These are phyloP conservation scores for Saturnispora halmiae DNA, from an alignment of 805 yeast genomes.

Conservation along the genomic window DNA sequence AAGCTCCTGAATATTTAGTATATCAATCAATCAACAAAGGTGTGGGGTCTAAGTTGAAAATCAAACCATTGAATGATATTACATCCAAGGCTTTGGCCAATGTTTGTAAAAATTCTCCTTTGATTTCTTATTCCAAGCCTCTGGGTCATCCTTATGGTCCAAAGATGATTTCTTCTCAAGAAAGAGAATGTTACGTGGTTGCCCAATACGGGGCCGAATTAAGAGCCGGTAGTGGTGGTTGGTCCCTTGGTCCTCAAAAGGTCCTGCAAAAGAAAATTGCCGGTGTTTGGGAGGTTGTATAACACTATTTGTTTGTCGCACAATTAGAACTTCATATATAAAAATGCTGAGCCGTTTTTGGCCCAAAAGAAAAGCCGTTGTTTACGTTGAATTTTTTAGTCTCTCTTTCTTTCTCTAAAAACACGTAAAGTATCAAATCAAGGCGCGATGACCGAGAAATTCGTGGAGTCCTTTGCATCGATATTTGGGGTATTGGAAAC, in stretches of 20 bases:
- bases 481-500: background rate
- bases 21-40: slow-evolving; percentile 59
- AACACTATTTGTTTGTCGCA: no score
- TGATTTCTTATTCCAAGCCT: slow-evolving; percentile 83
- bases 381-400: background rate
- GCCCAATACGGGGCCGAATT: slow-evolving; percentile 77
- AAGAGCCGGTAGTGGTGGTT: slow-evolving; percentile 71
- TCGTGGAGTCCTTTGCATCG: slow-evolving; percentile 1
- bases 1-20: slow-evolving; percentile 64
- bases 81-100: slow-evolving; percentile 68
- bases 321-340: no score
- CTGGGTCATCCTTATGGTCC: slow-evolving; percentile 87
- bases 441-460: slow-evolving; percentile 6
- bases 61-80: slow-evolving; percentile 71
- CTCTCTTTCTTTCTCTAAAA: no score
- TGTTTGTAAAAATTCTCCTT: slow-evolving; percentile 61
- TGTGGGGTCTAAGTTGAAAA: slow-evolving; percentile 42
- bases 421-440: no score
- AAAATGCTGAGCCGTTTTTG: background rate
- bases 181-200: slow-evolving; percentile 80
- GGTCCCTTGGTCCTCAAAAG: slow-evolving; percentile 81
- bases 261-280: slow-evolving; percentile 59
- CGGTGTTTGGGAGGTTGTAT: slow-evolving; percentile 55
- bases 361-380: background rate
- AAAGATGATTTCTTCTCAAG: slow-evolving; percentile 50